Base-by-base conservation (phyloP, 495 filamentous ascomycete species). In the Annulohypoxylon nitens region DNA sequence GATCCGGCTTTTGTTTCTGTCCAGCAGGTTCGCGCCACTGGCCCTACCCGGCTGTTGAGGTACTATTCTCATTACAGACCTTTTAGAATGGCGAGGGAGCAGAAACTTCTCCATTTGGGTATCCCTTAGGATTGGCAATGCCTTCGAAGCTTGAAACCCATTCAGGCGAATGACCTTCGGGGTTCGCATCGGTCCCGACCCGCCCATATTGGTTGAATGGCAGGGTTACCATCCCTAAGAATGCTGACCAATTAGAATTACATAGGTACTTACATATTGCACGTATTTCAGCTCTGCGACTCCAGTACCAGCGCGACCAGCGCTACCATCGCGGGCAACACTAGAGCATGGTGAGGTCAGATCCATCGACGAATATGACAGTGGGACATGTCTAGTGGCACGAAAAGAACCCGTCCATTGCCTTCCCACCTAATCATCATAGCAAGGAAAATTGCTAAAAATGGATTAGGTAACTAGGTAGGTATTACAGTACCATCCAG, bases 401-500 rank as follows among this genome's bases (percentile, higher is more conserved):
- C 72, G 25, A 54, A 47, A 60, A 63, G 18, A 55, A 60, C 45
- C n/a, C 63, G 26, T 61, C 37, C 45, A 75, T 75, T 67, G 48
- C 58, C 51, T 51, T 68, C 36, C 53, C 60, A 50, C 36, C 53
- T 64, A 50, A 47, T 53, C 25, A 61, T 20, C 10, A 50, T 39
- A 60, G 43, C 39, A 60, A 53, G 20, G 55, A 12, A n/a, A 20
- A 47, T 33, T 67, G 54, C 67, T 75, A 75, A 67, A 75, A 75
- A 53, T 67, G 72, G 72, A 67, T 55, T 65, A 57, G 45, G 9
- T 64, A 36, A 36, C 43, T 33, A 61, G 60, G 67, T 33, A 61
- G 60, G 67, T 64, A 64, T 70, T 61, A 68, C 72, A 10, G 67
- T 67, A 53, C 45, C 67, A 74, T 74, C 67, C 36, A 70, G 72